These are phyloP conservation scores for Aspergillus fijiensis DNA, from an alignment of 2,329 filamentous ascomycete species.

Conservation along the genomic window DNA sequence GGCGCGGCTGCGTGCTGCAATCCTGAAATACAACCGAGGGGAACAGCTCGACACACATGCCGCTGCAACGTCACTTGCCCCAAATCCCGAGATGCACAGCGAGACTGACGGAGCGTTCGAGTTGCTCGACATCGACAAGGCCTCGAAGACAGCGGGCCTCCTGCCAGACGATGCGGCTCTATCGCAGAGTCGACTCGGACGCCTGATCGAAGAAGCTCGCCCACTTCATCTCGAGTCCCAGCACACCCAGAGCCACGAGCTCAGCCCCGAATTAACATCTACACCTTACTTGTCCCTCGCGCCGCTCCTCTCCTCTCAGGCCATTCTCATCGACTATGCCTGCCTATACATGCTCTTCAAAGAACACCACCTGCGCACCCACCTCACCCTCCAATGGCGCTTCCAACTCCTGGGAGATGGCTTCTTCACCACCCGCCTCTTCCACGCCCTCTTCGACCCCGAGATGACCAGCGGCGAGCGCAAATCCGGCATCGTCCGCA, in stretches of 20 bases:
- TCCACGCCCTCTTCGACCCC: constrained; percentile 80
- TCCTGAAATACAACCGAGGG: constrained; percentile 37
- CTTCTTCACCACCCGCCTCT: constrained; percentile 75
- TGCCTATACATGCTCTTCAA: constrained; percentile 76
- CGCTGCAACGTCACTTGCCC: neutral
- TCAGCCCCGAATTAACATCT: constrained; percentile 45
- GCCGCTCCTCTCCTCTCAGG: constrained; percentile 71
- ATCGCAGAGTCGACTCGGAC: constrained; percentile 30
- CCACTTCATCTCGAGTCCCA: constrained; percentile 19
- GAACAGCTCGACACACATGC: constrained; percentile 26
- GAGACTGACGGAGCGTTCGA: constrained; percentile 29
- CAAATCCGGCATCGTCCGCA: constrained; percentile 65
- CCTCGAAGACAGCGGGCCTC: constrained; percentile 24
- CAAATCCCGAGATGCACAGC: neutral
- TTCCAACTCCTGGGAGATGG: constrained; percentile 86
- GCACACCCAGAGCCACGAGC: constrained; percentile 18
- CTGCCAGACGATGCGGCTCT: constrained; percentile 25
- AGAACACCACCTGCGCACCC: constrained; percentile 67
- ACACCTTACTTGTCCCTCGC: constrained; percentile 70
- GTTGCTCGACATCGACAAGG: constrained; percentile 37
- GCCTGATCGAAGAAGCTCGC: constrained; percentile 28
- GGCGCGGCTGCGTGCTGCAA: constrained; percentile 36
- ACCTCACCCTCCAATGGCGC: constrained; percentile 71
- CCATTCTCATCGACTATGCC: constrained; percentile 72
- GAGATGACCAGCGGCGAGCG: constrained; percentile 78